phyloP scores from a whole-genome alignment of 208 protist genomes.

The Crithidia acanthocephali region DNA sequence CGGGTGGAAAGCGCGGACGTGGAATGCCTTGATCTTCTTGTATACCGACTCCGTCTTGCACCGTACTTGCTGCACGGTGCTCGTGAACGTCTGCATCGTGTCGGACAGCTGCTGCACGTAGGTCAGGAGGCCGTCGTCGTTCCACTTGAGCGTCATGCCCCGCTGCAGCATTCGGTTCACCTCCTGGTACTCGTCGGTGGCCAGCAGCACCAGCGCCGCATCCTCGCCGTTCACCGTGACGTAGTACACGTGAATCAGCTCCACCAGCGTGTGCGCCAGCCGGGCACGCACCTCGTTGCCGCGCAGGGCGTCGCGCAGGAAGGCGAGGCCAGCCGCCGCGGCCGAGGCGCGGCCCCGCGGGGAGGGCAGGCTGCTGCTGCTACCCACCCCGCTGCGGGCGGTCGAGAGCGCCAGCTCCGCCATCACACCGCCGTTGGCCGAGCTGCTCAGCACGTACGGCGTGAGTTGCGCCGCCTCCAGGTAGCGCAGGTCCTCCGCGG shows the following conservation, averaged over 20 bases:
- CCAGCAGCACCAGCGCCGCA: slow-evolving; percentile 74
- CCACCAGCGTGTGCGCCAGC: slow-evolving; percentile 69
- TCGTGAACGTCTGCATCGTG: slow-evolving; percentile 61
- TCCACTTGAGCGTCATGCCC: slow-evolving; percentile 71
- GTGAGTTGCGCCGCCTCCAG: slow-evolving; percentile 55
- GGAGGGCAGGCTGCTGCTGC: slow-evolving; percentile 19
- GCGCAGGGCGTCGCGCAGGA: slow-evolving; percentile 50
- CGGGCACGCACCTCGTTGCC: slow-evolving; percentile 68
- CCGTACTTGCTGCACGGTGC: slow-evolving; percentile 62
- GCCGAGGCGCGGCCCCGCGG: slow-evolving; percentile 4
- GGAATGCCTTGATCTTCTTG: slow-evolving; percentile 56
- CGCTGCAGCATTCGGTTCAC: slow-evolving; percentile 66
- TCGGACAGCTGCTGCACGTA: slow-evolving; percentile 69
- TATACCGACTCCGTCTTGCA: slow-evolving; percentile 58
- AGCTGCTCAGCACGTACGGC: slow-evolving; percentile 27
- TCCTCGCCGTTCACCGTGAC: slow-evolving; percentile 73
- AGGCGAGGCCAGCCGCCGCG: slow-evolving; percentile 15
- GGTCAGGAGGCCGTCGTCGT: slow-evolving; percentile 52
- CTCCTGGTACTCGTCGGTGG: slow-evolving; percentile 73
- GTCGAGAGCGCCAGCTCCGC: background rate
- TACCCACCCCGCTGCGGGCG: slow-evolving; percentile 4
- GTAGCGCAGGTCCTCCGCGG: slow-evolving; percentile 71
- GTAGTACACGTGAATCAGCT: slow-evolving; percentile 79
- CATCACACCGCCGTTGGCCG: slow-evolving; percentile 5
- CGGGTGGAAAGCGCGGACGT: slow-evolving; percentile 48